Conservation (phyloP, 2,329 filamentous ascomycete species). For the Paecilomyces sp. region DNA sequence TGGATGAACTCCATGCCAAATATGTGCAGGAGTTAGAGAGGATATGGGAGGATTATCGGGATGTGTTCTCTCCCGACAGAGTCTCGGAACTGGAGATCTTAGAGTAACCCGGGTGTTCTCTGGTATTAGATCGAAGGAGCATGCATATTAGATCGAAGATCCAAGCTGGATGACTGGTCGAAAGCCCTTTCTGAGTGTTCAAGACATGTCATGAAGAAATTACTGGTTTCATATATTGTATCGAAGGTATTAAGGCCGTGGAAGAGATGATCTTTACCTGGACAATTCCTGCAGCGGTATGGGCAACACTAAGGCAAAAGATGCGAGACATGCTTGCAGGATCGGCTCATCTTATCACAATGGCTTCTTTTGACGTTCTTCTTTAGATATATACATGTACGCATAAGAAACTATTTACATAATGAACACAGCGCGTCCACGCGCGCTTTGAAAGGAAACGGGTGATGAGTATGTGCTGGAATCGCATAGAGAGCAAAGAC, state of each 20-base stretch:
- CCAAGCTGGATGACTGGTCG: not conserved
- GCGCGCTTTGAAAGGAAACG: too few relatives aligned
- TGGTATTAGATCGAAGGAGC: not conserved
- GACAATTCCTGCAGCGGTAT: too few relatives aligned
- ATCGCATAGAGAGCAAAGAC: too few relatives aligned
- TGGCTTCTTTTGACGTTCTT: too few relatives aligned
- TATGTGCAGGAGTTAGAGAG: conserved; percentile 60
- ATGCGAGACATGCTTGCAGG: too few relatives aligned
- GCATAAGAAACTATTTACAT: too few relatives aligned
- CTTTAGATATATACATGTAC: too few relatives aligned
- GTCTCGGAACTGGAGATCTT: conserved; percentile 38
- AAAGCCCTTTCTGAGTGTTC: not conserved
- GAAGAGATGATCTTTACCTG: not conserved
- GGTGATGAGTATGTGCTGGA: too few relatives aligned
- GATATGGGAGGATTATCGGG: conserved; percentile 42
- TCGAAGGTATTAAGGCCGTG: not conserved
- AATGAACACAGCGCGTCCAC: too few relatives aligned
- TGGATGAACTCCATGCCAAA: conserved; percentile 69
- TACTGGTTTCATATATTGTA: not conserved
- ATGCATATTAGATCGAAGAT: not conserved
- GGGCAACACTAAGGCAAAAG: too few relatives aligned
- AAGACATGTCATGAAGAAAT: not conserved
- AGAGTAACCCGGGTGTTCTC: conserved; percentile 15
- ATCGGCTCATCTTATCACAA: too few relatives aligned
- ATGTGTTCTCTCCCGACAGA: conserved; percentile 38